Evolutionary conservation across 1,284 basidiomycete genomes (phyloP).

Genomic region (Ustilago curta): DNA sequence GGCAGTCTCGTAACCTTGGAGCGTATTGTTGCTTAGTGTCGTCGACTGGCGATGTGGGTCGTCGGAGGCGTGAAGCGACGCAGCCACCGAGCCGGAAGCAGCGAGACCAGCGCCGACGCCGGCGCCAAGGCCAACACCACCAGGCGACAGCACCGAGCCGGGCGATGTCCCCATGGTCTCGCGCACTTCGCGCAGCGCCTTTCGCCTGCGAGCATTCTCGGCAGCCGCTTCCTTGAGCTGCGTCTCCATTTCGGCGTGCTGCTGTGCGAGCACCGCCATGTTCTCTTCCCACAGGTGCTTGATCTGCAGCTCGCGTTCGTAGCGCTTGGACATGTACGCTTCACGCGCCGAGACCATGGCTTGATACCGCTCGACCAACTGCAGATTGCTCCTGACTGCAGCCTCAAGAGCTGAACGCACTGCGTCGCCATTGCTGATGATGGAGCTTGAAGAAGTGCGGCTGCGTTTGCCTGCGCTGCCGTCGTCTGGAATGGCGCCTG

Average conservation of each 20-base stretch:
- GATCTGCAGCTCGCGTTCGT: slow-evolving; percentile 80
- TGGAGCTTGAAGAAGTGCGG: slow-evolving; percentile 72
- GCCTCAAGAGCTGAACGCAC: slow-evolving; percentile 35
- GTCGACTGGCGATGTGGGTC: slow-evolving; percentile 31
- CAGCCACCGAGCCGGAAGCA: slow-evolving; percentile 13
- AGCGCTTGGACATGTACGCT: slow-evolving; percentile 75
- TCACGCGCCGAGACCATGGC: slow-evolving; percentile 84
- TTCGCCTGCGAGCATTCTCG: slow-evolving; percentile 71
- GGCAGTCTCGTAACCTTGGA: slow-evolving; percentile 20
- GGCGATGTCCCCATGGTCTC: slow-evolving; percentile 69
- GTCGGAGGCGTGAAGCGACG: slow-evolving; percentile 11
- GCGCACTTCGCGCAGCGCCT: slow-evolving; percentile 63
- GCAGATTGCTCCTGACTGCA: slow-evolving; percentile 43
- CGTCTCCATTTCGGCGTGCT: slow-evolving; percentile 85
- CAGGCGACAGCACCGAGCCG: slow-evolving; percentile 45
- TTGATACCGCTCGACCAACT: slow-evolving; percentile 78
- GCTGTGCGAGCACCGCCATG: slow-evolving; percentile 83
- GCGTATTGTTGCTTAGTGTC: slow-evolving; percentile 17
- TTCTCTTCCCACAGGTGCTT: slow-evolving; percentile 89
- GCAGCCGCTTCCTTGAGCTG: slow-evolving; percentile 73
- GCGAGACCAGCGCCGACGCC: slow-evolving; percentile 15
- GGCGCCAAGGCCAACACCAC: slow-evolving; percentile 12
- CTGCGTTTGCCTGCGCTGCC: slow-evolving; percentile 70
- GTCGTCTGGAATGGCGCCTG: slow-evolving; percentile 21
- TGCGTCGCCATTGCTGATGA: slow-evolving; percentile 28